phyloP scores from a whole-genome alignment of 371 early-diverging fungal species.

The Sporodiniella umbellata region DNA sequence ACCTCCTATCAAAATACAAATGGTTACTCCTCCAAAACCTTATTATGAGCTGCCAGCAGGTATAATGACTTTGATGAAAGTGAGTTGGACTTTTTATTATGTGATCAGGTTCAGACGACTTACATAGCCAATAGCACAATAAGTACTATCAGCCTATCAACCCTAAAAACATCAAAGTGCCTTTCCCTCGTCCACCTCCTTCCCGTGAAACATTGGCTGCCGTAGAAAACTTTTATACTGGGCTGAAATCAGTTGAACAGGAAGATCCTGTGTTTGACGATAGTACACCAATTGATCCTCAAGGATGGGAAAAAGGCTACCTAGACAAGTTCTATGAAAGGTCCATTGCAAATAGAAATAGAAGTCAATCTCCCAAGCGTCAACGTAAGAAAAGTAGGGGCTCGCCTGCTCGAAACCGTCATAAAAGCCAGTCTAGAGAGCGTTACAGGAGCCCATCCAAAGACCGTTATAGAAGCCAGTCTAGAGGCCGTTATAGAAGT shows the following conservation, averaged over 20 bases:
- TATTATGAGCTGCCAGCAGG: conserved; percentile 60
- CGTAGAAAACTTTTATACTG: conserved; percentile 47
- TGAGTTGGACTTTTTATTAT: conserved; percentile 10
- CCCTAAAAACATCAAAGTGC: conserved; percentile 29
- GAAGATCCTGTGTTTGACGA: conserved; percentile 24
- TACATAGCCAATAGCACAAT: conserved; percentile 6
- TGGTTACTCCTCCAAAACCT: conserved; percentile 25
- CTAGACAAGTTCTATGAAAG: conserved; percentile 41
- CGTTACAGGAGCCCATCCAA: neutral
- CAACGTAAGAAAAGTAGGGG: conserved; percentile 6
- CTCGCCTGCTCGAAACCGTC: neutral
- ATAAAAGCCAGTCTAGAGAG: conserved; percentile 2
- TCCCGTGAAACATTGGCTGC: conserved; percentile 28
- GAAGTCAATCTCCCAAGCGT: neutral
- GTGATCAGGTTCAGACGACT: no score
- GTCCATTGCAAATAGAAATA: conserved; percentile 2
- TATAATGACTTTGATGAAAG: conserved; percentile 50
- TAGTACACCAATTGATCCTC: conserved; percentile 30
- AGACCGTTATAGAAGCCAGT: conserved; percentile 3
- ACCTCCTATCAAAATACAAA: neutral
- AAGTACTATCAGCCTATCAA: conserved; percentile 48
- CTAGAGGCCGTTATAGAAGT: conserved; percentile 2
- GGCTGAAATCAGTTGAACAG: conserved; percentile 24
- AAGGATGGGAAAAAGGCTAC: conserved; percentile 61
- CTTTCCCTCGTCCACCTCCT: conserved; percentile 24